Conservation (phyloP, 2,329 filamentous ascomycete species). For the Aspergillus arachidicola region DNA sequence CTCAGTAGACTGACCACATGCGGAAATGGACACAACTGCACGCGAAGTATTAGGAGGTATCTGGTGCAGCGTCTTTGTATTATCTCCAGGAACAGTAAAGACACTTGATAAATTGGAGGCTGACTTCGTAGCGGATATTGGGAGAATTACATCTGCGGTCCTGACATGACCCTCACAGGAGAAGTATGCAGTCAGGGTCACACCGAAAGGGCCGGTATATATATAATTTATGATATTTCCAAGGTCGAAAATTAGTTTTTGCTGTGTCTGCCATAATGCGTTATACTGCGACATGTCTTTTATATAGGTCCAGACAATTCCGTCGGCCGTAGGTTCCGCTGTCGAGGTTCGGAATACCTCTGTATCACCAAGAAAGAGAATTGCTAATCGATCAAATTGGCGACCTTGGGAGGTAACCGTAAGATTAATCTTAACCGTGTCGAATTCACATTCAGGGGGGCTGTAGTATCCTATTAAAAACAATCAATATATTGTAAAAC, state of each 20-base stretch:
- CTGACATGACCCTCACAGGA: not conserved
- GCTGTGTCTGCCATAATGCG: conserved; percentile 67
- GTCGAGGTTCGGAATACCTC: conserved; percentile 86
- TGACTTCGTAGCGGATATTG: not conserved
- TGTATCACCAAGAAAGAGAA: conserved; percentile 74
- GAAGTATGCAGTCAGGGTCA: conserved; percentile 49
- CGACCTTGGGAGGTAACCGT: conserved; percentile 71
- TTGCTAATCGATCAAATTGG: conserved; percentile 75
- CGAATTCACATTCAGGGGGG: conserved; percentile 62
- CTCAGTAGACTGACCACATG: conserved; percentile 73
- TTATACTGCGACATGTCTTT: conserved; percentile 78
- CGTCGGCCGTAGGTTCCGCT: conserved; percentile 70
- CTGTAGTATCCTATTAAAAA: not conserved
- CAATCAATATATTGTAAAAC: not conserved
- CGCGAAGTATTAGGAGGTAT: conserved; percentile 63
- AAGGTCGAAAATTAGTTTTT: conserved; percentile 79
- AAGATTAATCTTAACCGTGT: conserved; percentile 74
- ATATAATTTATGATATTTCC: conserved; percentile 70
- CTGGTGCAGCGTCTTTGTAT: not conserved
- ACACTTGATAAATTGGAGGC: not conserved
- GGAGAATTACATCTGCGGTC: not conserved
- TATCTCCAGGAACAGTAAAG: conserved; percentile 35
- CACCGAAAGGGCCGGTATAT: conserved; percentile 75
- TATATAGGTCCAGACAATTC: conserved; percentile 74
- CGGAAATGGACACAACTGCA: conserved; percentile 74